Conservation (phyloP, 202 grass and related monocot species). For the Dendrocalamus latiflorus region DNA sequence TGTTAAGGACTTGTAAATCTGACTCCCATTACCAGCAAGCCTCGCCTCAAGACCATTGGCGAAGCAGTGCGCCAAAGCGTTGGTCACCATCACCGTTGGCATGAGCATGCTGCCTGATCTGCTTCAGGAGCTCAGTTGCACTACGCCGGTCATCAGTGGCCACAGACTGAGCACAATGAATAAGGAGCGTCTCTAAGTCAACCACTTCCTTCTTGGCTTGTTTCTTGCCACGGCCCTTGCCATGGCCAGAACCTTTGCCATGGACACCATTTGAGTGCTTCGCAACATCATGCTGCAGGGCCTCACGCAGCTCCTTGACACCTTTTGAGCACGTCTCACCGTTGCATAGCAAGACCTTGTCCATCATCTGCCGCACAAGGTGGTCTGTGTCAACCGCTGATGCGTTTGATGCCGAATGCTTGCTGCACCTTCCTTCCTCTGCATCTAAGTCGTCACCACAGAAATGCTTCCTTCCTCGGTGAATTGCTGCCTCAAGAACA, state of each 20-base stretch:
- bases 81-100: conserved; percentile 66
- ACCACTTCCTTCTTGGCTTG: conserved; percentile 78
- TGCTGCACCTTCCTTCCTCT: conserved; percentile 73
- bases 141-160: conserved; percentile 56
- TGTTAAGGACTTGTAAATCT: conserved; percentile 64
- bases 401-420: conserved; percentile 51
- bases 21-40: conserved; percentile 81
- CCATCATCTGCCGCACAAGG: conserved; percentile 73
- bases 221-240: conserved; percentile 72
- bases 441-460: conserved; percentile 67
- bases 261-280: conserved; percentile 35
- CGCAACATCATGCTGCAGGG: conserved; percentile 45
- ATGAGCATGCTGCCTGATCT: conserved; percentile 79
- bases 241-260: conserved; percentile 49
- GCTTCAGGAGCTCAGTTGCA: conserved; percentile 69
- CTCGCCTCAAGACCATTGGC: conserved; percentile 86
- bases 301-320: conserved; percentile 57
- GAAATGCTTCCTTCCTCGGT: conserved; percentile 70
- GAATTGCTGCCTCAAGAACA: conserved; percentile 28
- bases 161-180: conserved; percentile 90
- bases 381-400: conserved; percentile 46
- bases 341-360: conserved; percentile 74
- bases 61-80: conserved; percentile 75
- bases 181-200: conserved; percentile 74
- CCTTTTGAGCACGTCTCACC: conserved; percentile 64